phyloP scores from a whole-genome alignment of 129 eudicot species.

The Helichrysum umbraculigerum region DNA sequence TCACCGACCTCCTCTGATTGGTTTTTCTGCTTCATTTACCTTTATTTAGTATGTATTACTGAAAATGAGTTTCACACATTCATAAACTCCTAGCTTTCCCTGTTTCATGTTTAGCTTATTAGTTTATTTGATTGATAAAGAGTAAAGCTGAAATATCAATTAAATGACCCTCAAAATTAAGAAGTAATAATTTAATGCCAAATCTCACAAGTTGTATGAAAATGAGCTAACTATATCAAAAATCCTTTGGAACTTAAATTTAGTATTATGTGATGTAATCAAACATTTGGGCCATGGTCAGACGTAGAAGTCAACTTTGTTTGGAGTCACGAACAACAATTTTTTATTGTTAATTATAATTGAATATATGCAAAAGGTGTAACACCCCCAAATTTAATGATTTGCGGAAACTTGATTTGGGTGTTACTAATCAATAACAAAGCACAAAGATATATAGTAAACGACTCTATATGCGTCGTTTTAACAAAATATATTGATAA shows the following conservation, averaged over 20 bases:
- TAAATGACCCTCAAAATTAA: neutral
- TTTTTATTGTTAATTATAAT: neutral
- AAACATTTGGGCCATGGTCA: neutral
- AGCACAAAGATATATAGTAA: too few relatives aligned
- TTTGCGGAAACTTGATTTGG: too few relatives aligned
- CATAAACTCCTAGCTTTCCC: neutral
- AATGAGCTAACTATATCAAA: neutral
- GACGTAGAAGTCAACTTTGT: slow-evolving; percentile 4
- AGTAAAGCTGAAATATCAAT: neutral
- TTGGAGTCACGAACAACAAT: neutral
- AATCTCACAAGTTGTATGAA: neutral
- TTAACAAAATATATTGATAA: too few relatives aligned
- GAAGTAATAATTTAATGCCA: neutral
- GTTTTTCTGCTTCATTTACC: slow-evolving; percentile 2
- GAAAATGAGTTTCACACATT: neutral
- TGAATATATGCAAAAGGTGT: neutral
- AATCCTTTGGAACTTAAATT: neutral
- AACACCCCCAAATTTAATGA: too few relatives aligned
- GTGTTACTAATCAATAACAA: too few relatives aligned
- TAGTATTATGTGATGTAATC: neutral
- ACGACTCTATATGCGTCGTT: too few relatives aligned
- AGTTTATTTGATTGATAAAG: too few relatives aligned
- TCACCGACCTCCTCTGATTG: neutral
- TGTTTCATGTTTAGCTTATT: neutral
- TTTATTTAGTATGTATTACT: neutral